A percentile compares a stretch with the other conserved stretches of the same genome.
Evolutionary conservation across 2,329 filamentous ascomycete genomes (phyloP).

Genomic region (Ascochyta koolunga): DNA sequence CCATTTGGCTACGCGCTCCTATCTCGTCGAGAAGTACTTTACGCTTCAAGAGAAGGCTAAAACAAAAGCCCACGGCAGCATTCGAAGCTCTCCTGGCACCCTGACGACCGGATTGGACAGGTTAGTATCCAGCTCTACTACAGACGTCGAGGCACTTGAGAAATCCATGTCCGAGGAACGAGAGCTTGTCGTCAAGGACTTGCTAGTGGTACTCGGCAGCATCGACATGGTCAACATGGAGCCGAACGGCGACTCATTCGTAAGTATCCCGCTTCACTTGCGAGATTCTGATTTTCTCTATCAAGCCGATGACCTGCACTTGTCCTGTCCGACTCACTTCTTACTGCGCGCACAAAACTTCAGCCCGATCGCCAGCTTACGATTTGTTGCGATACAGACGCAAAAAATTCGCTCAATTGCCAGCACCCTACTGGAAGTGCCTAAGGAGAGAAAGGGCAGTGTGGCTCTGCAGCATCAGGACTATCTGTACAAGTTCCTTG

Average conservation of each 20-base stretch:
- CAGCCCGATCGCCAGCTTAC: constrained; percentile 35
- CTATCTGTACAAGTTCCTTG: constrained; percentile 73
- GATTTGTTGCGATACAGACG: constrained; percentile 56
- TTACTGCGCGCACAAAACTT: constrained; percentile 14
- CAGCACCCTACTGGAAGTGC: constrained; percentile 73
- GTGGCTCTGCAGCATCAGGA: constrained; percentile 68
- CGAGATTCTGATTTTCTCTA: constrained; percentile 22
- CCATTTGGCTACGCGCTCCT: constrained; percentile 79
- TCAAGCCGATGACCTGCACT: constrained; percentile 1
- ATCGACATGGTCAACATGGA: constrained; percentile 88
- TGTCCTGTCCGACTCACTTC: constrained; percentile 15
- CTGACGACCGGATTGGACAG: constrained; percentile 40
- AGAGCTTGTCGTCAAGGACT: constrained; percentile 79
- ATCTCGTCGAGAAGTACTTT: constrained; percentile 86
- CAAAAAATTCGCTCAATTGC: constrained; percentile 86
- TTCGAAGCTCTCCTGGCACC: constrained; percentile 36
- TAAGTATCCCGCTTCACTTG: constrained; percentile 50
- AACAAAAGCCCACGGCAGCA: constrained; percentile 53
- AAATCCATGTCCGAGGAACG: constrained; percentile 75
- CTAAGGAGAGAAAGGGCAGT: constrained; percentile 59
- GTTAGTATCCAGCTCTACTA: constrained; percentile 25
- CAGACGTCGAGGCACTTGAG: constrained; percentile 57
- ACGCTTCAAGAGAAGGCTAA: constrained; percentile 69
- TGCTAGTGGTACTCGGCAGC: constrained; percentile 74
- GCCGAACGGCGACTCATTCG: constrained; percentile 68